These are phyloP conservation scores for Rubroshorea leprosula DNA, from an alignment of 345 rosid species.

Conservation along the genomic window DNA sequence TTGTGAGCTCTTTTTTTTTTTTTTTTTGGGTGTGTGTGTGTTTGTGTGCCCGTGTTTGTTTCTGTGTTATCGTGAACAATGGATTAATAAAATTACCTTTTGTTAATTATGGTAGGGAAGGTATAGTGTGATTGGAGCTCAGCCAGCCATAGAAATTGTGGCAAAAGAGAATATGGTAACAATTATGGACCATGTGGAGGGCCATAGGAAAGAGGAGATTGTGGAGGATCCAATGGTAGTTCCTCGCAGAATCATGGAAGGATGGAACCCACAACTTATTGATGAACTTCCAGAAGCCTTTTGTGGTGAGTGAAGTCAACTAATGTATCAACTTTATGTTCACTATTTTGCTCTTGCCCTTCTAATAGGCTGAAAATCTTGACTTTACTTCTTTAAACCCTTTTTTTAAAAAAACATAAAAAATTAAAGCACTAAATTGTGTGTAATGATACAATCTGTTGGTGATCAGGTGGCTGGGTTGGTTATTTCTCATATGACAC, in stretches of 20 bases:
- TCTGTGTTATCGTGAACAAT: neutral
- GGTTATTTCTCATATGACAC: slow-evolving; percentile 96
- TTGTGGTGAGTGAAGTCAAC: slow-evolving; percentile 45
- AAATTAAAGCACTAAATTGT: neutral
- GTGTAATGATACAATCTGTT: slow-evolving; percentile 9
- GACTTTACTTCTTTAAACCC: neutral
- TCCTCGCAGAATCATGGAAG: slow-evolving; percentile 76
- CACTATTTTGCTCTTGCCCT: neutral
- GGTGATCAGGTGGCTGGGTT: slow-evolving; percentile 82
- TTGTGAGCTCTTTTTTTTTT: slow-evolving; percentile 33
- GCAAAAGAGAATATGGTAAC: slow-evolving; percentile 83
- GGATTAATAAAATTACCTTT: slow-evolving; percentile 2
- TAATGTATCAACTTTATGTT: neutral
- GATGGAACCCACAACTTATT: slow-evolving; percentile 76
- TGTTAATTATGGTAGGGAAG: slow-evolving; percentile 47
- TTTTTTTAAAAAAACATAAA: too few species aligned
- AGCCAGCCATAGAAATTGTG: slow-evolving; percentile 78
- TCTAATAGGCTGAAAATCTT: neutral
- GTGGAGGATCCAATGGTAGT: slow-evolving; percentile 91
- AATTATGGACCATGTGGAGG: slow-evolving; percentile 68
- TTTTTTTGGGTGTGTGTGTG: too few species aligned
- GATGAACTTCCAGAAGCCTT: slow-evolving; percentile 88
- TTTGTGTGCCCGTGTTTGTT: too few species aligned
- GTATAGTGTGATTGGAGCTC: slow-evolving; percentile 89
- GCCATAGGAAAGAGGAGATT: slow-evolving; percentile 54